A percentile compares a stretch with the other conserved stretches of the same genome.
Conservation (phyloP, 495 filamentous ascomycete species). For the Aeminium ludgeri region DNA sequence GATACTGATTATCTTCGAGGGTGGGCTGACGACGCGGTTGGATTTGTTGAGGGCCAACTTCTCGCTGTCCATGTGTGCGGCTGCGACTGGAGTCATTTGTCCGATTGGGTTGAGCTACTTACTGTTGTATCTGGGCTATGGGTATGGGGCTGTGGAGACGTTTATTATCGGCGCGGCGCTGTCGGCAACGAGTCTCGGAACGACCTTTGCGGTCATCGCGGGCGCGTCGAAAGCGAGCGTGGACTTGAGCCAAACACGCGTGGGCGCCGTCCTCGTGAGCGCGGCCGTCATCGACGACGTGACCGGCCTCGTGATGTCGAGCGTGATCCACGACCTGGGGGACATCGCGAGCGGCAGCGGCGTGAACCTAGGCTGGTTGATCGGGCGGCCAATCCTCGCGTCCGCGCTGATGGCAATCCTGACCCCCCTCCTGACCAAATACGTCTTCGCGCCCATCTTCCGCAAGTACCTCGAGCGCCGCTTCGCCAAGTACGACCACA, state of each 20-base stretch:
- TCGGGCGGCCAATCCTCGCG: conserved; percentile 43
- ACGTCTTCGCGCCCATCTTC: conserved; percentile 27
- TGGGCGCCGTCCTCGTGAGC: conserved; percentile 52
- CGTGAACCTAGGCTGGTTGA: conserved; percentile 16
- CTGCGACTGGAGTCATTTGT: conserved; percentile 1
- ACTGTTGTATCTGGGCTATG: conserved; percentile 3
- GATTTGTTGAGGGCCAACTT: conserved; percentile 7
- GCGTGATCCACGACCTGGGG: conserved; percentile 41
- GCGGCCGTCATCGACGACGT: conserved; percentile 79
- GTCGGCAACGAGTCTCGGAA: conserved; percentile 61
- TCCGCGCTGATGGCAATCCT: conserved; percentile 38
- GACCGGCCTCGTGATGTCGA: conserved; percentile 62
- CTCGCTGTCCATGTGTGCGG: conserved; percentile 3
- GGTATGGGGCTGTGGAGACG: conserved; percentile 13
- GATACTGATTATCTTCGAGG: conserved; percentile 13
- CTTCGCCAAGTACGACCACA: conserved; percentile 15
- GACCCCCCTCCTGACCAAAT: conserved; percentile 31
- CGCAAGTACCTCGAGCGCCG: neutral
- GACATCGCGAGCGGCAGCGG: conserved; percentile 23
- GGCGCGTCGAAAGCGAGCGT: conserved; percentile 22
- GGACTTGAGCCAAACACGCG: conserved; percentile 37
- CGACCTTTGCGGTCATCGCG: conserved; percentile 57
- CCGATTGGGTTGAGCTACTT: conserved; percentile 7
- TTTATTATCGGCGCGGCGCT: conserved; percentile 52
- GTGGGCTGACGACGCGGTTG: conserved; percentile 5